Conservation (phyloP, 768 basidiomycete species). For the Tricholoma saponaceum region DNA sequence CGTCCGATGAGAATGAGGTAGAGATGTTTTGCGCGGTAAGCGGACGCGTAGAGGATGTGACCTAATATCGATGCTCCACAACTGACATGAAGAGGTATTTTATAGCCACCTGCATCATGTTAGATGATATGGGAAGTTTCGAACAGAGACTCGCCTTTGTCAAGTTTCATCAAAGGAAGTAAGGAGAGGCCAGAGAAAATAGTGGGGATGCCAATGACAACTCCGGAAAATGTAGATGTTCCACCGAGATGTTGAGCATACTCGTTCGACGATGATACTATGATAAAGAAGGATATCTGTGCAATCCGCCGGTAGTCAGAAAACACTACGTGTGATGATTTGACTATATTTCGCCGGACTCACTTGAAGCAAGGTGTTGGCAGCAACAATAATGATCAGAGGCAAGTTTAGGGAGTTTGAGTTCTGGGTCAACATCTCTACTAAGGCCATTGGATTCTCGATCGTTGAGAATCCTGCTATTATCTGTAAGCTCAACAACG, state of each 20-base stretch:
- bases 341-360: no score
- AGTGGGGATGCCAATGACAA: slow-evolving; percentile 66
- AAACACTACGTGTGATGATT: no score
- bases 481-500: no score
- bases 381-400: no score
- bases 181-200: slow-evolving; percentile 56
- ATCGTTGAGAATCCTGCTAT: no score
- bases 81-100: slow-evolving; percentile 47
- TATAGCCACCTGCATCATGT: slow-evolving; percentile 44
- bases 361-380: no score
- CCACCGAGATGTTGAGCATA: slow-evolving; percentile 64
- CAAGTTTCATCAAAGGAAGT: slow-evolving; percentile 50
- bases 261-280: slow-evolving; percentile 61
- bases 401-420: no score
- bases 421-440: no score
- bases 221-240: slow-evolving; percentile 64
- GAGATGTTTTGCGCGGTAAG: slow-evolving; percentile 54
- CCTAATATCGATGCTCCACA: slow-evolving; percentile 53
- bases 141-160: slow-evolving; percentile 40
- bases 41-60: slow-evolving; percentile 56
- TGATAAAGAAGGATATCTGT: slow-evolving; percentile 69
- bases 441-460: no score
- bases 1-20: slow-evolving; percentile 71
- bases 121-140: neutral
- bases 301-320: no score